phyloP scores from a whole-genome alignment of 2,329 filamentous ascomycete genomes.

The Arachnopeziza araneosa region DNA sequence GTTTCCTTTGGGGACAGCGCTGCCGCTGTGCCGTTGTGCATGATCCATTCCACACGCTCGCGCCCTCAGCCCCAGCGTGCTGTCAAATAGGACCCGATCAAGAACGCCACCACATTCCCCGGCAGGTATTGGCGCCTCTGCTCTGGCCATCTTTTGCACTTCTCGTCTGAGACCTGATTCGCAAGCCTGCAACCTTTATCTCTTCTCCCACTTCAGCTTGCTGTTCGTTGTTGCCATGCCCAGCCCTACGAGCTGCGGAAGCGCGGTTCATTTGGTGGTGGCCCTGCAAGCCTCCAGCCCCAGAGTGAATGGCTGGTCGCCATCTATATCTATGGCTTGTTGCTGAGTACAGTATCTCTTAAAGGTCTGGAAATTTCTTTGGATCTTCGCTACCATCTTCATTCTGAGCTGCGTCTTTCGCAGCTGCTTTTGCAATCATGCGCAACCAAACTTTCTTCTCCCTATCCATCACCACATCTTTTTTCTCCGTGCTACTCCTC shows the following conservation, averaged over 20 bases:
- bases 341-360: not conserved
- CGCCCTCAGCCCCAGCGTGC: not conserved
- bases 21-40: not conserved
- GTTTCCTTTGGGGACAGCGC: not conserved
- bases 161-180: not conserved
- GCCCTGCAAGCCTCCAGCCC: not conserved
- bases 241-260: not conserved
- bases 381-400: not conserved
- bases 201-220: not conserved
- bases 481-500: not conserved
- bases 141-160: not conserved
- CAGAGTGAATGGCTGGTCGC: not conserved
- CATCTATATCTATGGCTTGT: not conserved
- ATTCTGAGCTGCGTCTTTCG: not conserved
- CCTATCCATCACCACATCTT: not conserved
- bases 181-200: not conserved
- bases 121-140: not conserved
- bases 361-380: not conserved
- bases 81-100: not conserved
- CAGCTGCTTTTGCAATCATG: not conserved
- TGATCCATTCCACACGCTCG: not conserved
- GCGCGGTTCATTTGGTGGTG: not conserved
- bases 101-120: not conserved
- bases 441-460: not conserved
- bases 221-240: not conserved